Evolutionary conservation across 129 eudicot species (phyloP).

Genomic region (Erigeron canadensis): DNA sequence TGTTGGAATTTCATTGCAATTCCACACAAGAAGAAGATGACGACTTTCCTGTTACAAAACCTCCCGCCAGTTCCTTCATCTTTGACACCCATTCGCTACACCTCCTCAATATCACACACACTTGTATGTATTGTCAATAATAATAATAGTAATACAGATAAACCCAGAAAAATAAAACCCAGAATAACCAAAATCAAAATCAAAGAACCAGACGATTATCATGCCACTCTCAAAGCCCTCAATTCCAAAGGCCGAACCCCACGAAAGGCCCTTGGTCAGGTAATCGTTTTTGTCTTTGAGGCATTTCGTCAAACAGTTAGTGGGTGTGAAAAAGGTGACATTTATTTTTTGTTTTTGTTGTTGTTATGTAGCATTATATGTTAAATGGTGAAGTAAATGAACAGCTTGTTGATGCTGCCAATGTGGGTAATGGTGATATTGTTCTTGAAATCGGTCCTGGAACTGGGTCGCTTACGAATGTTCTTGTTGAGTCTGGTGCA

Average conservation of each 20-base stretch:
- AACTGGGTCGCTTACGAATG: constrained; percentile 93
- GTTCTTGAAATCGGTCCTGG: constrained; percentile 99
- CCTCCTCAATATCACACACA: constrained; percentile 9
- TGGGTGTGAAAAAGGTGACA: constrained; percentile 21
- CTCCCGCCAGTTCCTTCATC: constrained; percentile 40
- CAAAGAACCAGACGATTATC: constrained; percentile 73
- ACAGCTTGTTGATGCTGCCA: constrained; percentile 68
- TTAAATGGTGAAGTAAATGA: constrained; percentile 69
- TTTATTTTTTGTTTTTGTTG: background rate
- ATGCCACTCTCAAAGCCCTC: constrained; percentile 86
- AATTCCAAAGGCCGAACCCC: constrained; percentile 88
- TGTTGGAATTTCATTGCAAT: too few species aligned
- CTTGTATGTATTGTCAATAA: constrained; percentile 13
- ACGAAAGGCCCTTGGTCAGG: constrained; percentile 97
- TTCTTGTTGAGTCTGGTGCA: constrained; percentile 90
- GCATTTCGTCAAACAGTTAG: constrained; percentile 55
- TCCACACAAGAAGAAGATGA: constrained; percentile 13
- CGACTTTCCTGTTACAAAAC: constrained; percentile 37
- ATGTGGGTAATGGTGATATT: constrained; percentile 76
- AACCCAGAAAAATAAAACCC: constrained; percentile 28
- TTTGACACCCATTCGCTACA: constrained; percentile 7
- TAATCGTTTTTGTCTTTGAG: constrained; percentile 21
- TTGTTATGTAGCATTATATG: constrained; percentile 86
- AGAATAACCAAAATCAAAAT: constrained; percentile 35
- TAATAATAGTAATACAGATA: constrained; percentile 9